A percentile compares a stretch with the other conserved stretches of the same genome.
Conservation (phyloP, 495 filamentous ascomycete genomes). For the Penicillium simplicissimum region DNA sequence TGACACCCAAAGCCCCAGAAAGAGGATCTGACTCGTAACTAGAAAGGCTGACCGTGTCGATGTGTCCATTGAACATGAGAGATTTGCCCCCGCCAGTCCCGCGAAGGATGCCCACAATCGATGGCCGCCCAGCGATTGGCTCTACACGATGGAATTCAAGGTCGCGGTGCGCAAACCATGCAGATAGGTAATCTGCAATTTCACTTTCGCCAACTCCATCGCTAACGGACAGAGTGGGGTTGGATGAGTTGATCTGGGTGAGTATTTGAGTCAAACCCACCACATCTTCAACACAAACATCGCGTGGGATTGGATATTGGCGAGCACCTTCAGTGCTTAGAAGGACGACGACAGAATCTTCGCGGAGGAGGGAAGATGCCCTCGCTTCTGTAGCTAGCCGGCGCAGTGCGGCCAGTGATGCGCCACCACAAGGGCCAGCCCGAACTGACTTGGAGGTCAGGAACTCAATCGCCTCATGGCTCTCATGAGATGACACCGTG, state of each 20-base stretch:
- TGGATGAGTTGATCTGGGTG: constrained; percentile 47
- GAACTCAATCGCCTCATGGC: constrained; percentile 52
- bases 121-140: constrained; percentile 41
- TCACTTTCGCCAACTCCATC: constrained; percentile 43
- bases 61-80: constrained; percentile 53
- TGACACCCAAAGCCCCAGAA: constrained; percentile 32
- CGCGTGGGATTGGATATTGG: constrained; percentile 32
- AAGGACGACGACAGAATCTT: constrained; percentile 55
- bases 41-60: constrained; percentile 47
- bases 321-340: constrained; percentile 52
- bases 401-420: constrained; percentile 58
- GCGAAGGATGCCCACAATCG: constrained; percentile 46
- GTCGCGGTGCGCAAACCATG: constrained; percentile 48
- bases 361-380: constrained; percentile 31
- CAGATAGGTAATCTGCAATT: constrained; percentile 41
- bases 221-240: constrained; percentile 38
- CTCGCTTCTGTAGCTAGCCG: constrained; percentile 36
- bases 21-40: constrained; percentile 47
- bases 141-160: constrained; percentile 49
- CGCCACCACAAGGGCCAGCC: constrained; percentile 67
- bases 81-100: constrained; percentile 46
- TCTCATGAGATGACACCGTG: constrained; percentile 56
- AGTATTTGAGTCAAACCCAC: constrained; percentile 41
- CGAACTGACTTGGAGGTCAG: constrained; percentile 45
- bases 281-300: constrained; percentile 36